These are phyloP conservation scores for Metschnikowia anglica DNA, from an alignment of 805 yeast species.

Conservation along the genomic window DNA sequence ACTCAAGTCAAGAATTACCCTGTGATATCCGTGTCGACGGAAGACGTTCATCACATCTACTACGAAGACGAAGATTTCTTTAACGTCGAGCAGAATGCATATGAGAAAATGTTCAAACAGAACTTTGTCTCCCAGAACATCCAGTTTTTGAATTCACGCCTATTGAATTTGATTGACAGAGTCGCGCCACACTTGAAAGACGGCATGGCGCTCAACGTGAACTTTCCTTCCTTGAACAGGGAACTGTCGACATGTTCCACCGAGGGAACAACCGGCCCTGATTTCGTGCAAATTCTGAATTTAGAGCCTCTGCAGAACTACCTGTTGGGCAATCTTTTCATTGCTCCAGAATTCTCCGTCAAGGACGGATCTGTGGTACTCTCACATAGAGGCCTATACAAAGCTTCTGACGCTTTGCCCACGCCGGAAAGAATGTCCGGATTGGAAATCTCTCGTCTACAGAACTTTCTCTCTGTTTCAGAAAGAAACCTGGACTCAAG, in stretches of 20 bases:
- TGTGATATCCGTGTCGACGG: constrained; percentile 25
- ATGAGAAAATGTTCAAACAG: constrained; percentile 15
- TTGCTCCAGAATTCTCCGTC: constrained; percentile 9
- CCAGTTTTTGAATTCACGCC: constrained; percentile 26
- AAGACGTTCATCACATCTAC: constrained; percentile 31
- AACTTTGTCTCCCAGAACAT: constrained; percentile 26
- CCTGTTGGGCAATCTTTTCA: constrained; percentile 11
- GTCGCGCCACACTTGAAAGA: constrained; percentile 12
- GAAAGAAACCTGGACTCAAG: too few species aligned
- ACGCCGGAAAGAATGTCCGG: constrained; percentile 4
- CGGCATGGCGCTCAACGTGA: constrained; percentile 23
- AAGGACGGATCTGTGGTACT: background rate
- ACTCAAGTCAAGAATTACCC: constrained; percentile 21
- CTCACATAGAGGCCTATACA: background rate
- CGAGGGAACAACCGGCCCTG: constrained; percentile 10
- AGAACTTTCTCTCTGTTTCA: constrained; percentile 1
- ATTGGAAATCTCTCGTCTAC: constrained; percentile 12
- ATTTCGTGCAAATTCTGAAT: constrained; percentile 10
- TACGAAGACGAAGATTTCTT: constrained; percentile 35
- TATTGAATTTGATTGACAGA: constrained; percentile 22
- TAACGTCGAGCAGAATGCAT: constrained; percentile 15
- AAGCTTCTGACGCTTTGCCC: constrained; percentile 8
- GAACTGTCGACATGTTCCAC: constrained; percentile 24
- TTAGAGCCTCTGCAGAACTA: background rate
- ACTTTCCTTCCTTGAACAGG: constrained; percentile 32